A percentile compares a stretch with the other conserved stretches of the same genome.
phyloP scores from a whole-genome alignment of 2,329 filamentous ascomycete genomes.

The Hypoxylon sp. region DNA sequence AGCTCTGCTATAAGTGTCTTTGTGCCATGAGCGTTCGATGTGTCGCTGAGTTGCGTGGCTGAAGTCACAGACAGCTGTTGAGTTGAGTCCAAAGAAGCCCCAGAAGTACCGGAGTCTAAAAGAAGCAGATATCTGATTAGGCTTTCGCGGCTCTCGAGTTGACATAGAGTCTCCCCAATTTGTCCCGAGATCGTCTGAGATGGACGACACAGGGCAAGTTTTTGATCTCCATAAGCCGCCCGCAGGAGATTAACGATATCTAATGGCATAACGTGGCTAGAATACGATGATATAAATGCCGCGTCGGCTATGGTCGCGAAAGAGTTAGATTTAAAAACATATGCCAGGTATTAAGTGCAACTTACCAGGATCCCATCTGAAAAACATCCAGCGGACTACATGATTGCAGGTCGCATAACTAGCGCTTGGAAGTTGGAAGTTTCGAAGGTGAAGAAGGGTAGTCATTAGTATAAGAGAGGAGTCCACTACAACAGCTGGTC shows the following conservation, averaged over 20 bases:
- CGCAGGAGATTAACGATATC: constrained; percentile 79
- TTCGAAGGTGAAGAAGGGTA: constrained; percentile 75
- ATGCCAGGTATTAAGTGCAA: constrained; percentile 20
- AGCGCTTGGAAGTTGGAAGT: constrained; percentile 76
- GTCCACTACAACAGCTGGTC: constrained; percentile 84
- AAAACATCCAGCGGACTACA: constrained; percentile 85
- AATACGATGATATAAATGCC: constrained; percentile 75
- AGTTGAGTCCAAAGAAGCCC: constrained; percentile 15
- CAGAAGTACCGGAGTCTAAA: constrained; percentile 57
- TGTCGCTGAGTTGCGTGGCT: constrained; percentile 52
- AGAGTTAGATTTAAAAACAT: constrained; percentile 38
- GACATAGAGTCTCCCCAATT: constrained; percentile 65
- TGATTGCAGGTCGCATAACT: constrained; percentile 78
- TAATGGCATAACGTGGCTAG: constrained; percentile 73
- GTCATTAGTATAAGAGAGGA: constrained; percentile 81
- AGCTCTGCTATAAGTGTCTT: constrained; percentile 69
- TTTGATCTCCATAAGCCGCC: constrained; percentile 72
- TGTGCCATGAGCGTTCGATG: constrained; percentile 60
- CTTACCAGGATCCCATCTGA: constrained; percentile 86
- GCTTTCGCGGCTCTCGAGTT: constrained; percentile 59
- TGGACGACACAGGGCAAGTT: constrained; percentile 52
- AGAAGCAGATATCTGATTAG: constrained; percentile 71
- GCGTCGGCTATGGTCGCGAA: constrained; percentile 69
- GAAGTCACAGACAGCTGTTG: constrained; percentile 13
- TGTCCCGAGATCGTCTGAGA: constrained; percentile 62